Conservation (phyloP, 495 filamentous ascomycete genomes). For the Cercophora scortea region DNA sequence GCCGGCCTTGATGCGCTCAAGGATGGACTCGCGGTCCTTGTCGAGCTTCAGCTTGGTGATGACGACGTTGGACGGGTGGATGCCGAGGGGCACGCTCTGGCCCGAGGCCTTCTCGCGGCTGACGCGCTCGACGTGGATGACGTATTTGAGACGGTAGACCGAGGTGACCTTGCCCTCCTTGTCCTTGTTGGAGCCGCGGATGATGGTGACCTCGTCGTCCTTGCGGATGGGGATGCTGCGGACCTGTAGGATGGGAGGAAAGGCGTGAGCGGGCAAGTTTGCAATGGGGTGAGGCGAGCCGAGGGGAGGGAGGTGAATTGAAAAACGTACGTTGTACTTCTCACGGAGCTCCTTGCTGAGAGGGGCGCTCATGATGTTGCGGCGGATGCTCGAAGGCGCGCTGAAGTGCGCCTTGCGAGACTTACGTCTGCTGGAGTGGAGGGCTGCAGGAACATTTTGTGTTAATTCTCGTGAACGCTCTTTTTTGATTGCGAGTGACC, state of each 20-base stretch:
- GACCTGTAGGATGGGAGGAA: constrained; percentile 48
- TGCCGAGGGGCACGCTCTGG: constrained; percentile 79
- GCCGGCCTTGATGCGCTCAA: constrained; percentile 74
- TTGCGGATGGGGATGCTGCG: constrained; percentile 96
- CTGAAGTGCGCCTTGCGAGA: constrained; percentile 94
- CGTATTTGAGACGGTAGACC: constrained; percentile 97
- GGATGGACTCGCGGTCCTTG: constrained; percentile 93
- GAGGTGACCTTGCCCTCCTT: constrained; percentile 90
- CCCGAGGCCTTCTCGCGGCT: constrained; percentile 90
- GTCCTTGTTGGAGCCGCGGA: constrained; percentile 86
- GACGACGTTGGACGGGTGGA: constrained; percentile 87
- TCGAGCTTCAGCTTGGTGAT: constrained; percentile 97
- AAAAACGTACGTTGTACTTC: constrained; percentile 82
- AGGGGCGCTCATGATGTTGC: constrained; percentile 87
- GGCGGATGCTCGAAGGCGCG: constrained; percentile 84
- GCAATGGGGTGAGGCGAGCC: too few relatives aligned
- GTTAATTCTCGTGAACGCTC: constrained; percentile 5
- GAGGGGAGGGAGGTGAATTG: constrained; percentile 4
- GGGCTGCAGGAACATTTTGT: constrained; percentile 23
- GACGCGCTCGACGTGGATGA: constrained; percentile 87
- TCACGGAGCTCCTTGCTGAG: constrained; percentile 92
- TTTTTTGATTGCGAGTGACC: background rate
- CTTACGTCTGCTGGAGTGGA: constrained; percentile 77
- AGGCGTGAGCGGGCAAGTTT: background rate
- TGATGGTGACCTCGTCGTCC: constrained; percentile 89